Evolutionary conservation across 495 filamentous ascomycete species (phyloP).

Genomic region (Penicillium desertorum): DNA sequence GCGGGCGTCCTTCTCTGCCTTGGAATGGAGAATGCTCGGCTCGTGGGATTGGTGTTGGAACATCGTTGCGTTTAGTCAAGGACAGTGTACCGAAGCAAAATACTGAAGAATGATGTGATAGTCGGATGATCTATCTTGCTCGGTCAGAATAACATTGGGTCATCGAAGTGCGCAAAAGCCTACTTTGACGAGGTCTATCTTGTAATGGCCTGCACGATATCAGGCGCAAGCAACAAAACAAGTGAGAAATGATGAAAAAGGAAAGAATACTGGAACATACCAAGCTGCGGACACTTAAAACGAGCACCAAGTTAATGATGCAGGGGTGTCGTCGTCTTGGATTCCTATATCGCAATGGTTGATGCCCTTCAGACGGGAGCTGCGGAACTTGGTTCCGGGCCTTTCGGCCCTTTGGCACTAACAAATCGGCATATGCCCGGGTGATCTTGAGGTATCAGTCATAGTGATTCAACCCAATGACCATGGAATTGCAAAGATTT

Average conservation of each 20-base stretch:
- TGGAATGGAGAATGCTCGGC: slow-evolving; percentile 1
- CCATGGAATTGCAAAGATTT: neutral
- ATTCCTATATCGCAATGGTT: neutral
- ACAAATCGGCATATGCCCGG: neutral
- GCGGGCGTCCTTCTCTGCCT: slow-evolving; percentile 16
- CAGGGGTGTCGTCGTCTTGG: slow-evolving; percentile 22
- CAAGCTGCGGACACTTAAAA: neutral
- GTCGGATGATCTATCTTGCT: neutral
- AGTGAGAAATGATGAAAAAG: neutral
- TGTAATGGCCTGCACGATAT: neutral
- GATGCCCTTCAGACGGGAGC: neutral
- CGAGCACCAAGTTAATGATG: slow-evolving; percentile 17
- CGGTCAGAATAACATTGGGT: neutral
- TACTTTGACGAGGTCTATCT: neutral
- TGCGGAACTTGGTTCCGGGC: slow-evolving; percentile 26
- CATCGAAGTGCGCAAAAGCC: neutral
- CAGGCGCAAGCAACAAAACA: neutral
- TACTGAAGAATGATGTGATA: neutral
- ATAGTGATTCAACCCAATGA: slow-evolving; percentile 7
- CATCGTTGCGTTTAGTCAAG: slow-evolving; percentile 14
- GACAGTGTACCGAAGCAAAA: neutral
- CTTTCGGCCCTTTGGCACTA: slow-evolving; percentile 11
- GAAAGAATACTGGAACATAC: neutral
- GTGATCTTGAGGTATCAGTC: neutral
- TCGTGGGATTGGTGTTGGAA: slow-evolving; percentile 22